Base-by-base conservation (phyloP, 1,139 yeast genomes). In the Meyerozyma smithsonii region DNA sequence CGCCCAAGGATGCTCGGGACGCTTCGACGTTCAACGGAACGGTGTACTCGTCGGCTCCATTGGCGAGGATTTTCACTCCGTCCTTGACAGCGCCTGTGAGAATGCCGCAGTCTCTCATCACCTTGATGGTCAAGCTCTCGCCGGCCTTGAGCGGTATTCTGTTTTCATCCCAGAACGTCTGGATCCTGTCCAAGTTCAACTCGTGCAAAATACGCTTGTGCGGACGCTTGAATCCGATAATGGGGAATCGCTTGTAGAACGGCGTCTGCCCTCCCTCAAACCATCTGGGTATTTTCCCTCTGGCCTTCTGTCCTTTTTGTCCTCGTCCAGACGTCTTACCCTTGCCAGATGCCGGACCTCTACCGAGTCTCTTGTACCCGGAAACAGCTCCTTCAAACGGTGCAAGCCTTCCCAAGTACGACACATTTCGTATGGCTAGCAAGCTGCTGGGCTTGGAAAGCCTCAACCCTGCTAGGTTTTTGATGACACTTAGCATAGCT, bases 181-280 rank as follows among this genome's bases (percentile, higher is more conserved):
- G 79, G 43, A 84, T 79, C 52, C 77, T 71, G 23, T 64, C 69
- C 55, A 84, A 64, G 53, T 81, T 80, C 43, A 84, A 52, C 50
- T 75, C 79, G 35, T 70, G 66, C 48, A 74, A 66, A 15, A 71
- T 71, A 46, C 65, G 64, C 24, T 70, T 72, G 50, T 74, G 75
- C 11, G 73, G 72, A 51, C 84, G 74, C 52, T 79, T 77, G 70
- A 90, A 89, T 8, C 98, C 98, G 44, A 84, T 73, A 59, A 92
- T 90, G 39, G 97, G 97, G 62, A 89, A 88, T 45, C 89, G 68
- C 61, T 85, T 85, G 57, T 81, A 85, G 53, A 83, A 83, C 18
- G 97, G 97, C 1, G 98, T 92, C 61, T 92, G 99, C 57, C 98
- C 98, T 77, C 99, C 99, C 70, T 92, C 98, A 60, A 90, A 87